Base-by-base conservation (phyloP, 371 early-diverging fungal genomes). In the Neoconidiobolus thromboides region DNA sequence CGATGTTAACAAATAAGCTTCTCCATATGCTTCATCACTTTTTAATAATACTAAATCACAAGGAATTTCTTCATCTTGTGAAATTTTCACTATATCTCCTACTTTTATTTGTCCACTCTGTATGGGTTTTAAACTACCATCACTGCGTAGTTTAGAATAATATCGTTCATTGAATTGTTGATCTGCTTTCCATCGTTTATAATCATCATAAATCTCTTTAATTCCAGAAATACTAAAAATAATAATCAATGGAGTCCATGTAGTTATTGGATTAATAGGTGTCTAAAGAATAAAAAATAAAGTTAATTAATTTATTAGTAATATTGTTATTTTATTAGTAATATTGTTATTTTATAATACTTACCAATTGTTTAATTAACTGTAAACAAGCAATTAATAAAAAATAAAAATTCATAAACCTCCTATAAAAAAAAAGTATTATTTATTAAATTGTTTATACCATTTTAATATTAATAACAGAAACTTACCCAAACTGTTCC, bases 1-100 rank as follows among this genome's bases (percentile, higher is more conserved):
- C 37, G 81, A 78, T 1, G 92, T 89, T 63, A 89, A 85, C 52
- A 89, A 77, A 69, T 78, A 89, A 60, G 82, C 81, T 26, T 76
- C 64, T 1, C 73, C 81, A 46, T 73, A 76, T 36, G 75, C 76
- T 48, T 82, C 82, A 12, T 70, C 65, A 6, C 78, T 75, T 58
- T 79, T 77, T 37, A 89, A 60, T 48, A 86, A 63, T 36, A 85
- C 65, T 51, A 85, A 55, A 64, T 73, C 73, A 36, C 91, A 90
- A 3, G 90, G 90, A 9, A 92, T 78, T 68, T 80, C 78, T 60
- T 85, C 74, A 42, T 81, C 78, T 64, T 88, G 85, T 47, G 81
- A 76, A 15, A 92, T 73, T 10, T 81, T 64, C 1, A 92, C 73
- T 54, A 89, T 73, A 64, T 90, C 88, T 10, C 93, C 93, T 2